Evolutionary conservation across 352 stramenopile genomes (phyloP), one percentile per base, ranked within the genome.

Genomic region (Phytopythium delawarense): DNA sequence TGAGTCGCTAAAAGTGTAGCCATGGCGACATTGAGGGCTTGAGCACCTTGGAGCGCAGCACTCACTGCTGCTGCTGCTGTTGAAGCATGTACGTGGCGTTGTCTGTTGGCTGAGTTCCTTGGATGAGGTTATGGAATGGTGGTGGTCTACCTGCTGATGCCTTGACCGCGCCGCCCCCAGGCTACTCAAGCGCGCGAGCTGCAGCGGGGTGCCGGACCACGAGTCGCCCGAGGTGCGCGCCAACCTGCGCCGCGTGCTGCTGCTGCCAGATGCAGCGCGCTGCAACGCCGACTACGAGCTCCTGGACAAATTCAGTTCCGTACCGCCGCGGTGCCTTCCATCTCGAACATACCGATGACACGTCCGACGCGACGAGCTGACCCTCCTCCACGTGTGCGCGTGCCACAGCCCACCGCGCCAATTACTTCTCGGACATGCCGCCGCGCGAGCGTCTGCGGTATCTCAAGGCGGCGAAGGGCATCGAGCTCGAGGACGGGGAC

Each of bases 371-470:
- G 28, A 32, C 28, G 28, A 32, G 28, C 28, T 32, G 28, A 32
- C 28, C 28, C 28, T 32, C 28, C 28, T 32, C 28, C 28, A 6
- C 28, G 28, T 32, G 28, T 57, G 21, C 5, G 37, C 25, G n/a
- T 57, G 55, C 21, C 21, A 16, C 57, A 88, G 81, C 88, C 18
- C 75, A 89, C 44, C 65, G 49, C 1, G 80, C 88, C 25, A 80
- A 76, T 30, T 90, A 89, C 55, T 92, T 92, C 62, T 67, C 74
- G 5, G 80, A 90, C 25, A 46, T 87, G 28, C 77, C 79, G 1
- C 62, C 72, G 23, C 69, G 69, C 48, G 80, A 90, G 40, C 78
- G 83, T 4, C 50, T 86, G 32, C 63, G 73, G 50, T 90, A 90
- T 57, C 67, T 92, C 25, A 81, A 82, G 32, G 78, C 79, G 12